Evolutionary conservation across 108 stramenopile genomes (phyloP).

Genomic region (Stephanodiscus minutulus): DNA sequence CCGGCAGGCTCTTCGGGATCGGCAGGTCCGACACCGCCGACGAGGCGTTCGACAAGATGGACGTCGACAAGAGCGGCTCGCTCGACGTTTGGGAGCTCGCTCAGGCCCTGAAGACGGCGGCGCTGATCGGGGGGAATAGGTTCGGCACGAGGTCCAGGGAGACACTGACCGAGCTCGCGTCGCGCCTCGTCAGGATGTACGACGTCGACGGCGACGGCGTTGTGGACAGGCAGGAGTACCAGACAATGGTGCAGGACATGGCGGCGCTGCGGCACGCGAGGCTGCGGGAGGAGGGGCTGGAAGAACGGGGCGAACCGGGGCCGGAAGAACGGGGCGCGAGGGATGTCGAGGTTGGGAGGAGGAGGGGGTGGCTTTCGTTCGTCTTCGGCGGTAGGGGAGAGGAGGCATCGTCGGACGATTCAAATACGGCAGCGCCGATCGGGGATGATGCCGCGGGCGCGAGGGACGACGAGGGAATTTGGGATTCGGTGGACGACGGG

Average conservation of each 20-base stretch:
- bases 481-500: slow-evolving; percentile 47
- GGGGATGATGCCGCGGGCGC: slow-evolving; percentile 29
- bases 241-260: slow-evolving; percentile 86
- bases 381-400: slow-evolving; percentile 11
- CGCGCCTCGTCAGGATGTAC: slow-evolving; percentile 70
- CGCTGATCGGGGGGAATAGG: slow-evolving; percentile 27
- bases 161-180: slow-evolving; percentile 60
- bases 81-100: slow-evolving; percentile 80
- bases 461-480: slow-evolving; percentile 43
- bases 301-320: slow-evolving; percentile 16
- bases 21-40: slow-evolving; percentile 54
- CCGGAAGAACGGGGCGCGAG: slow-evolving; percentile 18
- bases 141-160: slow-evolving; percentile 35
- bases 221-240: slow-evolving; percentile 85
- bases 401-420: slow-evolving; percentile 2
- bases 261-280: slow-evolving; percentile 54
- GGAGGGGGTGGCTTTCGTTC: slow-evolving; percentile 12
- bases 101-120: slow-evolving; percentile 67
- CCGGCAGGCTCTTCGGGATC: slow-evolving; percentile 4
- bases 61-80: slow-evolving; percentile 76
- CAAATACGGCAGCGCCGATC: not conserved
- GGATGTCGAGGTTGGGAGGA: slow-evolving; percentile 11
- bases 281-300: slow-evolving; percentile 23
- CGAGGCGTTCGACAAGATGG: slow-evolving; percentile 83
- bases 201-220: slow-evolving; percentile 85